Evolutionary conservation across 2,329 filamentous ascomycete genomes (phyloP), one percentile per base, ranked within the genome.

Genomic region (Trichophyton schoenleinii): DNA sequence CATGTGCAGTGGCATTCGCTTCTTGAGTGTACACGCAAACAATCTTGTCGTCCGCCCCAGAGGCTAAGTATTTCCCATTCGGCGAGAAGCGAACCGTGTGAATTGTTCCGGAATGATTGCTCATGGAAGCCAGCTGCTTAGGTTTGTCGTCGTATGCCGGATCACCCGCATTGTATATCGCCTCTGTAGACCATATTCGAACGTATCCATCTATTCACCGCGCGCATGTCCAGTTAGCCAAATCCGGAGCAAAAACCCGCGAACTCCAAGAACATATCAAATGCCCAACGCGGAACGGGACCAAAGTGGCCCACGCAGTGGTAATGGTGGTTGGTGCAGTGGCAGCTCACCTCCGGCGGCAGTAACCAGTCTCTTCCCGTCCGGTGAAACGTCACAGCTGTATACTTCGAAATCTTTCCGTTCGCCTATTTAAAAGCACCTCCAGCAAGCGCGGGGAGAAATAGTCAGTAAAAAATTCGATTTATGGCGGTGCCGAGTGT

Each of bases 351-450:
- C 88, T 82, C 94, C 92, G 69, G 91, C 94, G 64, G 92, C 94
- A 20, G 94, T 97, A 57, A 92, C 94, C 62, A 99, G 82, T 66
- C 94, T 85, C 71, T 85, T 87, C 67, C 92, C 94, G 77, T 99
- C 94, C 13, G 94, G 89, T 31, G 94, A 99, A 66, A 99, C 86
- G 80, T 97, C 89, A 74, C 92, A 97, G 77, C 90, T 96, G 79
- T 97, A 99, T 67, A 97, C 92, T 77, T 99, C 94, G 72, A 95
- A 95, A 73, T 97, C 91, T 73, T 96, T 97, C 74, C 95, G 89
- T 79, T 99, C 94, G 73, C 92, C 88, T 89, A 69, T 63, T 65
- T 67, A 64, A 34, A 61, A 61, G 64, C 13, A 57, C 9, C 52
- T 20, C 52, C 25, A 13, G 15, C 22, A 31, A n/a, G 6, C 22